These are phyloP conservation scores for Monosporascus sp. DNA, from an alignment of 2,329 filamentous ascomycete species.

Conservation along the genomic window DNA sequence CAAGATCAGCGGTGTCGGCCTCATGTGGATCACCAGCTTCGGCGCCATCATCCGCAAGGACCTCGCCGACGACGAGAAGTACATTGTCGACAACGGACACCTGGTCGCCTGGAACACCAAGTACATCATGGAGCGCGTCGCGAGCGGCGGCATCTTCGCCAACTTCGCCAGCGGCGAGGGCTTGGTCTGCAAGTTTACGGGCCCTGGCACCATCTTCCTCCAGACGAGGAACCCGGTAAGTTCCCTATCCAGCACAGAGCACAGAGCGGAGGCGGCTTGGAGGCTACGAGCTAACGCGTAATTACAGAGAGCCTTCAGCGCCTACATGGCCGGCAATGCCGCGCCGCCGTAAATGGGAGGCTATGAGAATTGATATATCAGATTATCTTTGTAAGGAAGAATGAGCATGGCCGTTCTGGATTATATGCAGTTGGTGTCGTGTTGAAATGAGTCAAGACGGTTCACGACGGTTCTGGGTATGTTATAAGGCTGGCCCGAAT, in stretches of 20 bases:
- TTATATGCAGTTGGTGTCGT: not conserved
- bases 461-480: too few species aligned
- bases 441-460: too few species aligned
- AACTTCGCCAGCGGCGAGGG: conserved; percentile 77
- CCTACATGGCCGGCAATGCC: conserved; percentile 46
- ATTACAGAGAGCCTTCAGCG: conserved; percentile 45
- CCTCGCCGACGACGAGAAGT: conserved; percentile 69
- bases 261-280: too few species aligned
- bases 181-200: conserved; percentile 89
- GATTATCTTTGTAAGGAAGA: not conserved
- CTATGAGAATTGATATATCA: not conserved
- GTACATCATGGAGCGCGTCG: conserved; percentile 84
- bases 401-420: not conserved
- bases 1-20: conserved; percentile 73
- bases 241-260: conserved; percentile 9
- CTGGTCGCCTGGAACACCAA: conserved; percentile 96
- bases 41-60: conserved; percentile 95
- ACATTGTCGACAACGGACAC: conserved; percentile 90
- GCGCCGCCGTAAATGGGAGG: conserved; percentile 22
- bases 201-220: conserved; percentile 84
- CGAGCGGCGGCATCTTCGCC: conserved; percentile 91
- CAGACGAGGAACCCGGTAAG: conserved; percentile 82
- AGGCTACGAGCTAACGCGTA: conserved; percentile 3
- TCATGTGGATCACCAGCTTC: conserved; percentile 89
- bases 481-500: too few species aligned